Base-by-base conservation (phyloP, 345 rosid species). In the Ailanthus altissimus region DNA sequence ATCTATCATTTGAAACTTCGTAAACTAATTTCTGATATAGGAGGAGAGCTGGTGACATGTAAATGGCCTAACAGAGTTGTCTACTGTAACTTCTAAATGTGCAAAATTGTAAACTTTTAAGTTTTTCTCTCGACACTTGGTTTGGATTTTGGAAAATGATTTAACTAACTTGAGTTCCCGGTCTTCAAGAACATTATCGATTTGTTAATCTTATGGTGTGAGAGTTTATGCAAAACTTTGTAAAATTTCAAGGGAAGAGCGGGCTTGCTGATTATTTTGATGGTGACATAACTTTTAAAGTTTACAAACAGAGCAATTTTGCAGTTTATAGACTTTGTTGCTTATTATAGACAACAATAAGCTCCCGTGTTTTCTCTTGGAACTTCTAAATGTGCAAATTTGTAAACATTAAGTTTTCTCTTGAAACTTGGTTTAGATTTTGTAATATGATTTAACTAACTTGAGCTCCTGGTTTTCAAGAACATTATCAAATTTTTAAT, bases 301-400 rank as follows among this genome's bases (percentile, higher is more conserved):
- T 8, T 40, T 9, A n/a, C 59, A 25, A 32, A 47, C 12, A 32
- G 49, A 28, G 56, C 60, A 12, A 75, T 63, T 62, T 63, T 50
- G 28, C 36, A 14, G 40, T 14, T 42, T 16, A 50, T 23, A n/a
- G 20, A n/a, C 36, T 21, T 16, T 59, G 23, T 49, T 50, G 9
- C 43, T 58, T 38, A 4, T 73, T 3, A n/a, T n/a, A n/a, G n/a
- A n/a, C n/a, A n/a, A n/a, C n/a, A n/a, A n/a, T n/a, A n/a, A n/a
- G n/a, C n/a, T n/a, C n/a, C n/a, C n/a, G n/a, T n/a, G 4, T 15
- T 16, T 8, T 49, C 36, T 20, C 12, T 32, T 11, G 62, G 32
- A 70, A 54, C 36, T 70, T 54, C n/a, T 51, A 53, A 51, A 36
- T 36, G 43, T 70, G 61, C 61, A 53, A 54, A 43, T 21, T 43